Conservation (phyloP, 805 yeast species). For the Kluyveromyces nonfermentans region DNA sequence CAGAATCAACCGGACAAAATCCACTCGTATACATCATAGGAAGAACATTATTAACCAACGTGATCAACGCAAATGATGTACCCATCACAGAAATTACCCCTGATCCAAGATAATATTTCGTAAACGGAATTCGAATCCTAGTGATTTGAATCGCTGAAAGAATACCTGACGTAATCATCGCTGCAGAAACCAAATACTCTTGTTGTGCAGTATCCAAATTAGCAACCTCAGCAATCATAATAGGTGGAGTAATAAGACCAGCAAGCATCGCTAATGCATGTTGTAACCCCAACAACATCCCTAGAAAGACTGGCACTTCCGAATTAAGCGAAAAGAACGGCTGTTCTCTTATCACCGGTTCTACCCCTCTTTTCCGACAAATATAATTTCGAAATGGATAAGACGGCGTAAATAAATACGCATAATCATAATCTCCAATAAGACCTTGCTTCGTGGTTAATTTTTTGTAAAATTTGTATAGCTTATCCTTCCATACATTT, state of each 20-base stretch:
- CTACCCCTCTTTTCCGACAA: constrained; percentile 26
- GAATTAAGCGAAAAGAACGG: constrained; percentile 79
- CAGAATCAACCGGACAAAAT: constrained; percentile 49
- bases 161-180: constrained; percentile 61
- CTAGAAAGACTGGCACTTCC: constrained; percentile 74
- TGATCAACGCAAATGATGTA: constrained; percentile 80
- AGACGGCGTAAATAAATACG: constrained; percentile 68
- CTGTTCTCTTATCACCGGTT: constrained; percentile 38
- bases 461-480: constrained; percentile 26
- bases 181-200: constrained; percentile 63
- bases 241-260: constrained; percentile 79
- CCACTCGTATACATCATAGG: constrained; percentile 76
- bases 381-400: constrained; percentile 47
- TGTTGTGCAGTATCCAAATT: constrained; percentile 40
- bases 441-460: constrained; percentile 71
- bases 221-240: constrained; percentile 58
- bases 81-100: constrained; percentile 88
- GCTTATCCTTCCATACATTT: constrained; percentile 3
- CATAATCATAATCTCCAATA: constrained; percentile 82
- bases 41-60: constrained; percentile 65
- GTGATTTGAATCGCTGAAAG: constrained; percentile 71
- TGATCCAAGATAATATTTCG: constrained; percentile 75
- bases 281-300: constrained; percentile 73
- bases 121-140: constrained; percentile 63
- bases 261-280: constrained; percentile 88